A percentile compares a stretch with the other conserved stretches of the same genome.
phyloP scores from a whole-genome alignment of 257 asterid genomes.

The Salvia rosmarinus region DNA sequence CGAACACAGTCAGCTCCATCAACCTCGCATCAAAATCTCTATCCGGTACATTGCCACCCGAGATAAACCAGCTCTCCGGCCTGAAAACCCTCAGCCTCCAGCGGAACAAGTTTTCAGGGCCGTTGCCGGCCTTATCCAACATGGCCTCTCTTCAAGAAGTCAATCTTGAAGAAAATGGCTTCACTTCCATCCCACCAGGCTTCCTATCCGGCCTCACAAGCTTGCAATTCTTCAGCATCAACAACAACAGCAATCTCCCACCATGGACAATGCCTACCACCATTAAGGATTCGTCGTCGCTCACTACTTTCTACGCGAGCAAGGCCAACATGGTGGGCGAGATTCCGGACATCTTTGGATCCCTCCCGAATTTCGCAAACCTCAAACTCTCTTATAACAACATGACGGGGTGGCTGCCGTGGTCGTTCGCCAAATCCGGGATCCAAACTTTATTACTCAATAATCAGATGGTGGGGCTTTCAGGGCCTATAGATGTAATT shows the following conservation, averaged over 20 bases:
- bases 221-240: constrained; percentile 56
- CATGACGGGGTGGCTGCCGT: constrained; percentile 63
- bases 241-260: constrained; percentile 52
- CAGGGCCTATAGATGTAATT: constrained; percentile 59
- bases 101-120: constrained; percentile 58
- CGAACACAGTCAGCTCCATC: constrained; percentile 53
- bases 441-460: constrained; percentile 65
- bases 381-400: constrained; percentile 71
- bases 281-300: constrained; percentile 55
- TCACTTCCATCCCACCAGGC: constrained; percentile 51
- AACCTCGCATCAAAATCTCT: constrained; percentile 50
- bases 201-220: constrained; percentile 65
- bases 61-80: constrained; percentile 57
- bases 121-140: constrained; percentile 58
- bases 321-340: constrained; percentile 55
- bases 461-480: constrained; percentile 60
- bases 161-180: constrained; percentile 59
- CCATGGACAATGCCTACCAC: constrained; percentile 59
- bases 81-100: constrained; percentile 63
- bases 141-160: constrained; percentile 49
- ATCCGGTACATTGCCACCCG: constrained; percentile 58
- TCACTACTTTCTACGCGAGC: constrained; percentile 51
- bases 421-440: constrained; percentile 55
- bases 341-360: constrained; percentile 69
- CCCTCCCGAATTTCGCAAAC: constrained; percentile 56